phyloP scores from a whole-genome alignment of 2,329 filamentous ascomycete genomes.

The Ascochyta lentis region DNA sequence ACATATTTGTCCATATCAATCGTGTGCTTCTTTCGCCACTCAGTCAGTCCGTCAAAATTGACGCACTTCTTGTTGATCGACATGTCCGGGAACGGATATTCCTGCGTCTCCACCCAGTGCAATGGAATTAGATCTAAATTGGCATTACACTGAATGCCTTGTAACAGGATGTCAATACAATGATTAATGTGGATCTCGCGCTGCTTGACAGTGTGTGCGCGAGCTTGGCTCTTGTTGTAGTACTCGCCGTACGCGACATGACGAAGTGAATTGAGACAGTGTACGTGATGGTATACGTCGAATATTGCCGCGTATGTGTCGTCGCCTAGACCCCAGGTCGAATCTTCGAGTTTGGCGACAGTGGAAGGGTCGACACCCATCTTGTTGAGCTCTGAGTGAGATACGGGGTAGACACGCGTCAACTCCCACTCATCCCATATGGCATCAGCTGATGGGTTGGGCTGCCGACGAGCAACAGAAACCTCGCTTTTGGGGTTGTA shows the following conservation, averaged over 20 bases:
- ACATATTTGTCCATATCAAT: slow-evolving; percentile 29
- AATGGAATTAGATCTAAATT: slow-evolving; percentile 23
- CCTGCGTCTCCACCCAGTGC: slow-evolving; percentile 23
- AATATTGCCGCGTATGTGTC: slow-evolving; percentile 22
- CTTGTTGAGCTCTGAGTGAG: slow-evolving; percentile 9
- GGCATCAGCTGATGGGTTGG: slow-evolving; percentile 16
- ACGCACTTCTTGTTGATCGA: slow-evolving; percentile 25
- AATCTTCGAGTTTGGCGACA: slow-evolving; percentile 13
- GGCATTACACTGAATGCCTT: slow-evolving; percentile 19
- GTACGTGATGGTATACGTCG: slow-evolving; percentile 23
- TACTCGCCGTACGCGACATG: slow-evolving; percentile 18
- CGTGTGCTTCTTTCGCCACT: slow-evolving; percentile 21
- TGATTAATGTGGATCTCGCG: slow-evolving; percentile 23
- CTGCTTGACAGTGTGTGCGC: slow-evolving; percentile 16
- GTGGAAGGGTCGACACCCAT: slow-evolving; percentile 17
- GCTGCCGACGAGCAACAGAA: slow-evolving; percentile 9
- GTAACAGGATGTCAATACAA: slow-evolving; percentile 20
- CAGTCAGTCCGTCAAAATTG: slow-evolving; percentile 22
- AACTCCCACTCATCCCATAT: slow-evolving; percentile 24
- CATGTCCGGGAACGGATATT: slow-evolving; percentile 17
- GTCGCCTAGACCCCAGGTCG: slow-evolving; percentile 17
- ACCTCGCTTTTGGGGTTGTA: slow-evolving; percentile 1
- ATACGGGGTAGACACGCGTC: slow-evolving; percentile 18
- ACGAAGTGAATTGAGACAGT: slow-evolving; percentile 22
- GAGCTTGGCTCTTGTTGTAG: slow-evolving; percentile 17